Conservation (phyloP, 163 green algal species). For the Scenedesmus sp. region DNA sequence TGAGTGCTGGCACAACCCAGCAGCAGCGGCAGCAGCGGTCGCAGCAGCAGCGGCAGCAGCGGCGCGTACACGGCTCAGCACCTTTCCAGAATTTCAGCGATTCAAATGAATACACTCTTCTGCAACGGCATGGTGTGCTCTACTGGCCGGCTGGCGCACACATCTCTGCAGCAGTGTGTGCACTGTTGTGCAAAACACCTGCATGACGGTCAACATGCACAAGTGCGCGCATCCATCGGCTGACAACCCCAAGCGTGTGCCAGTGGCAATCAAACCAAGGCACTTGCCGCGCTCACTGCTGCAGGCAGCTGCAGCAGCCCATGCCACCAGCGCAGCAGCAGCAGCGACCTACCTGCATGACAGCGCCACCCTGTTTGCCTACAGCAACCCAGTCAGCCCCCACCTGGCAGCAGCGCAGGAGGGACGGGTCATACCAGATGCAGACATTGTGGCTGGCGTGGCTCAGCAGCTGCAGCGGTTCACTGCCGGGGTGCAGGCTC, state of each 20-base stretch:
- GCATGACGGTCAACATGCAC: no score
- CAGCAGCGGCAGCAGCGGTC: conserved; percentile 10
- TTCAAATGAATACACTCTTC: no score
- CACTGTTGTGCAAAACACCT: no score
- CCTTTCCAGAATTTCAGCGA: no score
- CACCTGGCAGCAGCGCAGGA: conserved; percentile 81
- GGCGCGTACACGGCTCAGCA: background rate
- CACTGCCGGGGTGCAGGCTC: background rate
- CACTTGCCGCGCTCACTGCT: conserved; percentile 57
- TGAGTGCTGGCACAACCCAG: conserved; percentile 27
- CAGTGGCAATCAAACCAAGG: background rate
- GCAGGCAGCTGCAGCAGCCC: background rate
- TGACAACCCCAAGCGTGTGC: background rate
- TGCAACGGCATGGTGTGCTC: background rate
- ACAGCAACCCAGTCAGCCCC: conserved; percentile 83
- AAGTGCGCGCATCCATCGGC: no score
- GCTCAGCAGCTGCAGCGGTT: conserved; percentile 57
- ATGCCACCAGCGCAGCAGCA: background rate
- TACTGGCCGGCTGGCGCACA: no score
- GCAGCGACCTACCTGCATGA: background rate
- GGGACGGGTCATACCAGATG: conserved; percentile 64
- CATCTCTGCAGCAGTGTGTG: background rate
- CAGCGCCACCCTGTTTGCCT: conserved; percentile 83
- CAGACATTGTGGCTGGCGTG: conserved; percentile 52
- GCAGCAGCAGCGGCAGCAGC: background rate